These are phyloP conservation scores for Mycena maculata DNA, from an alignment of 768 basidiomycete species.

Conservation along the genomic window DNA sequence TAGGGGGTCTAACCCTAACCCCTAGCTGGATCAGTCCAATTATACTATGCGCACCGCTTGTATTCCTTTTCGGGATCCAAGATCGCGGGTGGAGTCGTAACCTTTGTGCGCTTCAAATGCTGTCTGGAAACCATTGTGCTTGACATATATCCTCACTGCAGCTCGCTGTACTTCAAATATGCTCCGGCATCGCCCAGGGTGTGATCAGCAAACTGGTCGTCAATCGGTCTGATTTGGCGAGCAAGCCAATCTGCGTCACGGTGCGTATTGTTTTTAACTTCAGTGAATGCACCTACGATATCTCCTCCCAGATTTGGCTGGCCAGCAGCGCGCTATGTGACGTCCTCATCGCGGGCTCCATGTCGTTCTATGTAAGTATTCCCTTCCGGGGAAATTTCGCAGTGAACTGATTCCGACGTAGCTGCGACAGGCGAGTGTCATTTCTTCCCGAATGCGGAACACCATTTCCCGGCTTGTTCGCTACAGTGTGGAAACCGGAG, in stretches of 20 bases:
- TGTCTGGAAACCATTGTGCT: too few species aligned
- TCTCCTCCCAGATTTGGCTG: constrained; percentile 45
- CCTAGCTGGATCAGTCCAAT: constrained; percentile 45
- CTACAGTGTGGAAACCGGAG: constrained; percentile 52
- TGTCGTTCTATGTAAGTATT: constrained; percentile 46
- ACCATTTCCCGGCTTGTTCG: constrained; percentile 45
- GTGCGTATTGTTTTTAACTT: neutral
- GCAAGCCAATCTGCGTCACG: constrained; percentile 26
- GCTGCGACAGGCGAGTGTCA: neutral
- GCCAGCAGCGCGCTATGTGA: constrained; percentile 48
- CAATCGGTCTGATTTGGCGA: constrained; percentile 12
- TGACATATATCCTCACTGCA: constrained; percentile 23
- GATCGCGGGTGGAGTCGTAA: constrained; percentile 36
- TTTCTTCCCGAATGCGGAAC: constrained; percentile 14
- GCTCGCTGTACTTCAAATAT: constrained; percentile 23
- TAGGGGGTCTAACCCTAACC: too few species aligned
- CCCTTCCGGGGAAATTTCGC: neutral
- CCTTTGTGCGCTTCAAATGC: constrained; percentile 37
- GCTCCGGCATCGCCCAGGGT: constrained; percentile 21
- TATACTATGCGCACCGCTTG: constrained; percentile 46
- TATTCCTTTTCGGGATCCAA: constrained; percentile 40
- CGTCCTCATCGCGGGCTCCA: constrained; percentile 43
- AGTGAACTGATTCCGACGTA: constrained; percentile 25
- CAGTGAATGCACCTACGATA: too few species aligned
- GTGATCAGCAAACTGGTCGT: constrained; percentile 16